Base-by-base conservation (phyloP, 2,329 filamentous ascomycete genomes). In the Cladosporium sp. region DNA sequence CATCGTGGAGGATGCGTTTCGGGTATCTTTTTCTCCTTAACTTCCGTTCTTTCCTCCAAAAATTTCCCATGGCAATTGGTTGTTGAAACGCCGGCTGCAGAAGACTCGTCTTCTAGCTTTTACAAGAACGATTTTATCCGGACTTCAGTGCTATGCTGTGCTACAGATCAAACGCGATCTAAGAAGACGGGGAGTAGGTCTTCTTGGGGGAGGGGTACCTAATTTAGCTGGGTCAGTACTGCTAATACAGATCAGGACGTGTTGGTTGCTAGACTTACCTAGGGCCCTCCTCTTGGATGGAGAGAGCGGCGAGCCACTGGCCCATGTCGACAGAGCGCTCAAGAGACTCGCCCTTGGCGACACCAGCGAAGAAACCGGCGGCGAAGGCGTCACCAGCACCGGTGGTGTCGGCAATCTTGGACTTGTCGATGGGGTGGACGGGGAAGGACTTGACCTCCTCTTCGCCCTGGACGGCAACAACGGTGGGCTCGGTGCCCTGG, bases 371-470 rank as follows among this genome's bases (percentile, higher is more conserved):
- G 77, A 99, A 91, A 63, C 94, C 94, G 71, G 91, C 94, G 59
- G 94, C 93, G 70, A 99, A 99, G 54, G 94, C 93, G 73, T 99
- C 94, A 73, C 83, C 94, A 61, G 94, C 94, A 72, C 94, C 94
- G 73, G 93, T 97, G 75, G 93, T 97, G 78, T 99, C 94, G 75
- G 89, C 89, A 77, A 99, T 97, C 77, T 89, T 80, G 51, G 84
- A 82, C 73, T 83, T 79, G 65, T 84, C 80, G 68, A 99, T 93
- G 67, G 84, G 80, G 73, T 90, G 90, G 52, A 99, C 91, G 19
- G 87, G 82, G 79, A 86, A 94, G 73, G 89, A 83, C 78, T 87
- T 85, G 69, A 94, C 79, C 60, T 84, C 81, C 39, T 66, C 62
- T 61, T 80, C 77, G 53, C 80, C 77, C 65, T 87, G 79, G 62